These are phyloP conservation scores for Acanthamoeba healyi DNA, from an alignment of 208 protist species.

Conservation along the genomic window DNA sequence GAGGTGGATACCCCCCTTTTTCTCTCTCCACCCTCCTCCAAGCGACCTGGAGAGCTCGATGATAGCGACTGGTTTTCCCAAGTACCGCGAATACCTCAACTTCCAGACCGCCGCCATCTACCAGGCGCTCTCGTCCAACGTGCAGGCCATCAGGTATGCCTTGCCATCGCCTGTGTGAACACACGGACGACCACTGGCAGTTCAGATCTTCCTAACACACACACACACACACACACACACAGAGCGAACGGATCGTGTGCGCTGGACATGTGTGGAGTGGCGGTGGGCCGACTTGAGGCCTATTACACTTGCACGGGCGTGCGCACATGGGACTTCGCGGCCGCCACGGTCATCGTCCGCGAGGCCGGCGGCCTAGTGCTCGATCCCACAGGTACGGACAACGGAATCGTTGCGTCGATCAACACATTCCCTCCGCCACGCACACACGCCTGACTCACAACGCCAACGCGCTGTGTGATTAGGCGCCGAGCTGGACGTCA, in stretches of 20 bases:
- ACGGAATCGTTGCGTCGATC: not conserved
- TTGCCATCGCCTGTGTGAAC: not conserved
- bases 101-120: slow-evolving; percentile 41
- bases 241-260: slow-evolving; percentile 81
- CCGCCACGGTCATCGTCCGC: slow-evolving; percentile 76
- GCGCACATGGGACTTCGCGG: slow-evolving; percentile 86
- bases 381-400: not conserved
- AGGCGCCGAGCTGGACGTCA: slow-evolving; percentile 22
- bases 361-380: slow-evolving; percentile 81
- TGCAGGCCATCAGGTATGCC: slow-evolving; percentile 50
- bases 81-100: slow-evolving; percentile 37
- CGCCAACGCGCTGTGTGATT: not conserved
- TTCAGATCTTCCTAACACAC: not conserved
- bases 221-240: not conserved
- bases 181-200: not conserved
- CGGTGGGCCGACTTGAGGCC: slow-evolving; percentile 79
- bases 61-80: slow-evolving; percentile 43
- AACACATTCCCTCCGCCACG: not conserved
- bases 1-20: too few species aligned
- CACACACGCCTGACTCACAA: too few species aligned
- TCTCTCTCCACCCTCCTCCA: not conserved
- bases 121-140: slow-evolving; percentile 4
- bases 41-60: slow-evolving; percentile 39
- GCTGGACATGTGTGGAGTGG: slow-evolving; percentile 83
- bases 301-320: slow-evolving; percentile 87